Conservation (phyloP, 2,329 filamentous ascomycete species). For the Pestalotiopsis sp. region DNA sequence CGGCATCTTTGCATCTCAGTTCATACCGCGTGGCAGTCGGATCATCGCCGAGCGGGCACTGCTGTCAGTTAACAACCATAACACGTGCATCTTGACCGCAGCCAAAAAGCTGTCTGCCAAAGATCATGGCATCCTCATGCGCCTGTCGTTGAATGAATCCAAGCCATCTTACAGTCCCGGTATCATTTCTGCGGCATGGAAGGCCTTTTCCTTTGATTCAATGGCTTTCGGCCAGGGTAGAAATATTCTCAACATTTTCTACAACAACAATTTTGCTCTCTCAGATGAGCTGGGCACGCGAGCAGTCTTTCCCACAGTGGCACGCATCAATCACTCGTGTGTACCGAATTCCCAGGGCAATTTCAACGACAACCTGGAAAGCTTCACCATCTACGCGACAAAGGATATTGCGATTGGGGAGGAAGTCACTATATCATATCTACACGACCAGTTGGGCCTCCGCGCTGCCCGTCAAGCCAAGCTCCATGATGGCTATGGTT, state of each 20-base stretch:
- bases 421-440: slow-evolving; percentile 24
- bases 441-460: slow-evolving; percentile 18
- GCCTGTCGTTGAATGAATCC: slow-evolving; percentile 17
- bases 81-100: slow-evolving; percentile 20
- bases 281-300: slow-evolving; percentile 8
- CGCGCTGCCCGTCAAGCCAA: slow-evolving; percentile 14
- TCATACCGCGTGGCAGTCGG: slow-evolving; percentile 25
- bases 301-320: slow-evolving; percentile 24
- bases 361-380: slow-evolving; percentile 20
- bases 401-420: slow-evolving; percentile 23
- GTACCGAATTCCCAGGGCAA: slow-evolving; percentile 30
- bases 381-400: slow-evolving; percentile 25
- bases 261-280: slow-evolving; percentile 27
- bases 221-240: slow-evolving; percentile 18
- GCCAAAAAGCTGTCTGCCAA: slow-evolving; percentile 16
- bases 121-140: slow-evolving; percentile 16
- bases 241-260: slow-evolving; percentile 23
- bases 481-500: slow-evolving; percentile 22
- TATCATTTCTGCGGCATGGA: neutral
- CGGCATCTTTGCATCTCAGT: slow-evolving; percentile 26
- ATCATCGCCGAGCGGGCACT: slow-evolving; percentile 29
- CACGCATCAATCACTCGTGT: slow-evolving; percentile 28
- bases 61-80: slow-evolving; percentile 22
- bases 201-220: neutral
- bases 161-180: slow-evolving; percentile 9